Percentiles rank a stretch among this genome's conserved stretches.
These are phyloP conservation scores for Phanerodontia chrysosporium DNA, from an alignment of 768 basidiomycete species.

Conservation along the genomic window DNA sequence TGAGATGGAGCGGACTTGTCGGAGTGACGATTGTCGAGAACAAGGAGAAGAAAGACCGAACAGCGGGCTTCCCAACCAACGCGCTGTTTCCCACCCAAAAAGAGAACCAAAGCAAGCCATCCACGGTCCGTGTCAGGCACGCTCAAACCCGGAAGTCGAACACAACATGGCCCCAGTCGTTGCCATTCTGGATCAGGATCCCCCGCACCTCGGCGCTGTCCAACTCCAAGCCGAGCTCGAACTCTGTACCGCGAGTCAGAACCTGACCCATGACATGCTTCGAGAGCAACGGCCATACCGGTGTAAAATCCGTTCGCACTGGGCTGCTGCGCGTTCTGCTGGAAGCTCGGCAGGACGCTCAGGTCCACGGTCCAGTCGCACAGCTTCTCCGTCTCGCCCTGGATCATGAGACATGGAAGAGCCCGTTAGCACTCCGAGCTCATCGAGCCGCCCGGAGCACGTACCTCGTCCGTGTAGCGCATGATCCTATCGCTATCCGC, in stretches of 20 bases:
- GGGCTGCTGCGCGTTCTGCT: slow-evolving; percentile 57
- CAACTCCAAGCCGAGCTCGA: slow-evolving; percentile 78
- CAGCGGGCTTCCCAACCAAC: not conserved
- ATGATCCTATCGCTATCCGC: slow-evolving; percentile 70
- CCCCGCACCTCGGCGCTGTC: slow-evolving; percentile 87
- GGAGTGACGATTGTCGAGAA: not conserved
- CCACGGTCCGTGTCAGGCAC: not conserved
- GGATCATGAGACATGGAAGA: not conserved
- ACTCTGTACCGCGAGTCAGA: slow-evolving; percentile 42
- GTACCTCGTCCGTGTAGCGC: slow-evolving; percentile 79
- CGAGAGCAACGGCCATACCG: slow-evolving; percentile 38
- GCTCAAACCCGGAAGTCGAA: slow-evolving; percentile 46
- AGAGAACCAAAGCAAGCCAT: not conserved
- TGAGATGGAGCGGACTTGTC: not conserved
- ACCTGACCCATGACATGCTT: not conserved
- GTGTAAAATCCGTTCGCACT: slow-evolving; percentile 71
- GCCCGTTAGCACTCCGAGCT: slow-evolving; percentile 15
- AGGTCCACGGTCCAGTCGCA: slow-evolving; percentile 90
- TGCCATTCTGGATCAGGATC: slow-evolving; percentile 65
- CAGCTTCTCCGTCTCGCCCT: slow-evolving; percentile 67
- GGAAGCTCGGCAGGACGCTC: slow-evolving; percentile 72
- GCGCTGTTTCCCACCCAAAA: not conserved
- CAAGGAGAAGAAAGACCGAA: not conserved
- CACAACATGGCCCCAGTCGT: slow-evolving; percentile 77
- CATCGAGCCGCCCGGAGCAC: slow-evolving; percentile 18